A percentile compares a stretch with the other conserved stretches of the same genome.
Evolutionary conservation across 352 stramenopile genomes (phyloP).

Genomic region (Blastocystis sp.): DNA sequence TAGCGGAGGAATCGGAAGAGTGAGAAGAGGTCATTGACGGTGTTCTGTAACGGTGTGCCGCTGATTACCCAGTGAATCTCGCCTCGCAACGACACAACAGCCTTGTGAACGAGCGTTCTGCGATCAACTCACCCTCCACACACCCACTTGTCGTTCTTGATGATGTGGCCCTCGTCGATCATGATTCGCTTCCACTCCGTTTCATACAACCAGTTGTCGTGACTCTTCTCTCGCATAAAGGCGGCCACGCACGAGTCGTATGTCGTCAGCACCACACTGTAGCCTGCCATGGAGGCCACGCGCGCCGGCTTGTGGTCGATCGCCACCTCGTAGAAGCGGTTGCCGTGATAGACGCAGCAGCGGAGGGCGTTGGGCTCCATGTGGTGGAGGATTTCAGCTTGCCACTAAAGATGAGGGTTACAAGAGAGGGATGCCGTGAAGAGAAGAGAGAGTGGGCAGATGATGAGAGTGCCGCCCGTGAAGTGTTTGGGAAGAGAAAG

Average conservation of each 20-base stretch:
- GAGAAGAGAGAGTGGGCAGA: slow-evolving; percentile 82
- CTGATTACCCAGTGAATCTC: slow-evolving; percentile 84
- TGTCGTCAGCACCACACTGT: slow-evolving; percentile 70
- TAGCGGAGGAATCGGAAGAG: slow-evolving; percentile 78
- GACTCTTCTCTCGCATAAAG: not conserved
- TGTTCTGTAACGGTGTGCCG: slow-evolving; percentile 84
- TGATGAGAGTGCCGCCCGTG: slow-evolving; percentile 77
- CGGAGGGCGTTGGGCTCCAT: not conserved
- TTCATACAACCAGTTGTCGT: slow-evolving; percentile 72
- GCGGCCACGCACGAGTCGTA: slow-evolving; percentile 67
- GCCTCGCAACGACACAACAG: slow-evolving; percentile 72
- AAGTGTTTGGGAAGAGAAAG: not conserved
- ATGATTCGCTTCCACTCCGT: slow-evolving; percentile 83
- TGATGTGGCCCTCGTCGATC: slow-evolving; percentile 85
- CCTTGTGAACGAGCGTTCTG: slow-evolving; percentile 72
- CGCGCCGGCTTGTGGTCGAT: not conserved
- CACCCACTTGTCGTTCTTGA: slow-evolving; percentile 83
- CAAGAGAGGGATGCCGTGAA: slow-evolving; percentile 73
- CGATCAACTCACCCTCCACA: slow-evolving; percentile 75
- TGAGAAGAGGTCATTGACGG: slow-evolving; percentile 81
- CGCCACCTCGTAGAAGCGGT: slow-evolving; percentile 9
- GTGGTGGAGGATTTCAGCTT: slow-evolving; percentile 54
- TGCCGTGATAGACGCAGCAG: slow-evolving; percentile 65
- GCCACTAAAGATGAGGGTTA: slow-evolving; percentile 4
- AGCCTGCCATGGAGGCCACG: slow-evolving; percentile 28